These are phyloP conservation scores for Cinchona pubescens DNA, from an alignment of 257 asterid genomes.

Conservation along the genomic window DNA sequence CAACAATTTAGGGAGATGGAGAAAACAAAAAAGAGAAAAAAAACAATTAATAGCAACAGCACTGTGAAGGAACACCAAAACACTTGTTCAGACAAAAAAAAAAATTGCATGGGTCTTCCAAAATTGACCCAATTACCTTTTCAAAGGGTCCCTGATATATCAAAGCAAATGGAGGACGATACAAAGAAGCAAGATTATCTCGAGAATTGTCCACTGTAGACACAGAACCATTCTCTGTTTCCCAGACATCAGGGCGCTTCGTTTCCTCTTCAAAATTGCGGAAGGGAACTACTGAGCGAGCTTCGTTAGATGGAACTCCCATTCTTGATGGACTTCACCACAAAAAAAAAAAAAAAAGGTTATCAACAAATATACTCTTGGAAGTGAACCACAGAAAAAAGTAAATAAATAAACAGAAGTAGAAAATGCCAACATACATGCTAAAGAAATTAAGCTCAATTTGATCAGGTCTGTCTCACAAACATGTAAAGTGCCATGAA, in stretches of 20 bases:
- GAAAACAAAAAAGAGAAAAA: background rate
- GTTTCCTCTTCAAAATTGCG: conserved; percentile 95
- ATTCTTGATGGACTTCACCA: conserved; percentile 42
- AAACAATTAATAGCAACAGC: background rate
- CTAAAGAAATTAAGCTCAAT: background rate
- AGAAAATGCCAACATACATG: background rate
- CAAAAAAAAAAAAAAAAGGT: conserved; percentile 4
- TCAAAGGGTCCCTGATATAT: conserved; percentile 89
- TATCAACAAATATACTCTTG: background rate
- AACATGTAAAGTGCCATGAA: background rate
- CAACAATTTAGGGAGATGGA: background rate
- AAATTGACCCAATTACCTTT: conserved; percentile 50
- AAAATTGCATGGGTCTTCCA: conserved; percentile 3
- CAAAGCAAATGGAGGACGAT: conserved; percentile 93
- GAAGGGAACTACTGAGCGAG: conserved; percentile 79
- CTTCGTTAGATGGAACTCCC: conserved; percentile 59
- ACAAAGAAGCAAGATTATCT: conserved; percentile 92
- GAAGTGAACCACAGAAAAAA: no score
- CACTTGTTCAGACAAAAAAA: background rate
- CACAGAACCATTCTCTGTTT: conserved; percentile 61
- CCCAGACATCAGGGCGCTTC: conserved; percentile 89
- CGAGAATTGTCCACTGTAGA: conserved; percentile 55
- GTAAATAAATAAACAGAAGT: background rate
- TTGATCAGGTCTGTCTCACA: background rate
- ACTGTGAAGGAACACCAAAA: conserved; percentile 4